These are phyloP conservation scores for Pugionium dolabratum DNA, from an alignment of 345 rosid species.

Conservation along the genomic window DNA sequence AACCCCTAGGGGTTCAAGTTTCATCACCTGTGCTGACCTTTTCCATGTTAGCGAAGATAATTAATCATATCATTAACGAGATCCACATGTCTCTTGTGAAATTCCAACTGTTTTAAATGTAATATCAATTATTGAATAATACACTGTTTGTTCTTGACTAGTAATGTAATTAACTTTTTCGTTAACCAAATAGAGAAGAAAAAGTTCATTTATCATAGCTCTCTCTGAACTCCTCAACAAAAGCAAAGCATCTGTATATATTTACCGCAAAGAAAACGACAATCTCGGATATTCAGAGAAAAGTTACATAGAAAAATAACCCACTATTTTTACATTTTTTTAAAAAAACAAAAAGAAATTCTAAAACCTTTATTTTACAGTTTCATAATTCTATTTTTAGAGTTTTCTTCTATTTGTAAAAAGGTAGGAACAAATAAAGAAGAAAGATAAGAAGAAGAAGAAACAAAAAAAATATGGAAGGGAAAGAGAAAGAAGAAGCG, in stretches of 20 bases:
- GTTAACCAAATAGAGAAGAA: too few relatives aligned
- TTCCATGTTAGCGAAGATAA: too few relatives aligned
- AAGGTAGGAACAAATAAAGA: conserved; percentile 17
- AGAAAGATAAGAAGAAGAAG: conserved; percentile 1
- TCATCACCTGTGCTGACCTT: too few relatives aligned
- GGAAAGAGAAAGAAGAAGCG: conserved; percentile 31
- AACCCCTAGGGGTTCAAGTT: too few relatives aligned
- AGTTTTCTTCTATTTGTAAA: conserved; percentile 24
- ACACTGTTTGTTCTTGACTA: too few relatives aligned
- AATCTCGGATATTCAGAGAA: conserved; percentile 5
- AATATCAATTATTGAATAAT: too few relatives aligned
- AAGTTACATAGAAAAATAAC: not conserved
- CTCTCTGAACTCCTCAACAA: not conserved
- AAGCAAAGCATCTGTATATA: not conserved
- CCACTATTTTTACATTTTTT: conserved; percentile 17
- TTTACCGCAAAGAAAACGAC: conserved; percentile 13
- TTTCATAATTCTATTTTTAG: conserved; percentile 31
- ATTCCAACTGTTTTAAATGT: too few relatives aligned
- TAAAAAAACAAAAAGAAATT: too few relatives aligned
- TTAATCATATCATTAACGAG: too few relatives aligned
- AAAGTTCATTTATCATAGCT: too few relatives aligned
- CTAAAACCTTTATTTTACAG: not conserved
- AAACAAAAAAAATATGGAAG: conserved; percentile 30
- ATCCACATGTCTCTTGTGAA: too few relatives aligned
- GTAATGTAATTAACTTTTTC: too few relatives aligned